A percentile compares a stretch with the other conserved stretches of the same genome.
These are phyloP conservation scores for Xylariales sp. DNA, from an alignment of 2,329 filamentous ascomycete genomes.

Conservation along the genomic window DNA sequence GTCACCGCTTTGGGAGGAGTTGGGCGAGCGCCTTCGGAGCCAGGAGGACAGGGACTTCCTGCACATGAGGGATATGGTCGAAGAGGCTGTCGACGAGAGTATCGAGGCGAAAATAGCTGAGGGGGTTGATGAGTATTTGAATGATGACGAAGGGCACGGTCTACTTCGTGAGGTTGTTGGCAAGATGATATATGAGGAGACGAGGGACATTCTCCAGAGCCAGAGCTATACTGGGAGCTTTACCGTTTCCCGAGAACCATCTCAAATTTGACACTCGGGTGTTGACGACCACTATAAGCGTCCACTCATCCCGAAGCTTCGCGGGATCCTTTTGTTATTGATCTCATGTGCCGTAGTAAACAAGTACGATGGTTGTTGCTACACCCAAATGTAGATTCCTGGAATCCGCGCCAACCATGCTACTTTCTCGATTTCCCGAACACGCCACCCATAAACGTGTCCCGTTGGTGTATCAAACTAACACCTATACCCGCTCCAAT, in stretches of 20 bases:
- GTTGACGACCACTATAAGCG: no score
- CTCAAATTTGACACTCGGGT: background rate
- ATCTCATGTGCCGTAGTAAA: no score
- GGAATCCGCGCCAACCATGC: no score
- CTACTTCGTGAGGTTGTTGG: constrained; percentile 19
- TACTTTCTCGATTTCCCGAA: no score
- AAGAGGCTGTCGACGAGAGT: constrained; percentile 28
- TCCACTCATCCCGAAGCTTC: no score
- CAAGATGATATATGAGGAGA: constrained; percentile 22
- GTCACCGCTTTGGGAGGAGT: constrained; percentile 27
- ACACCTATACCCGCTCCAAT: no score
- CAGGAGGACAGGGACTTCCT: constrained; percentile 27
- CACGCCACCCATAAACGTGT: no score
- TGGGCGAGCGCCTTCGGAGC: constrained; percentile 26
- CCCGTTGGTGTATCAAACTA: no score
- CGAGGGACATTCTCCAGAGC: constrained; percentile 15
- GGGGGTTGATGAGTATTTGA: constrained; percentile 24
- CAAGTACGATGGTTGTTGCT: no score
- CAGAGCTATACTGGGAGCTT: constrained; percentile 23
- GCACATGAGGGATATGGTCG: constrained; percentile 22
- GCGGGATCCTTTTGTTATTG: no score
- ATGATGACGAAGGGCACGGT: constrained; percentile 18
- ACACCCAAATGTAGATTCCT: no score
- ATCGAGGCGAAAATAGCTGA: constrained; percentile 26
- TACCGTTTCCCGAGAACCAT: constrained; percentile 5